Conservation (phyloP, 2,329 filamentous ascomycete species). For the Cladophialophora carrionii region DNA sequence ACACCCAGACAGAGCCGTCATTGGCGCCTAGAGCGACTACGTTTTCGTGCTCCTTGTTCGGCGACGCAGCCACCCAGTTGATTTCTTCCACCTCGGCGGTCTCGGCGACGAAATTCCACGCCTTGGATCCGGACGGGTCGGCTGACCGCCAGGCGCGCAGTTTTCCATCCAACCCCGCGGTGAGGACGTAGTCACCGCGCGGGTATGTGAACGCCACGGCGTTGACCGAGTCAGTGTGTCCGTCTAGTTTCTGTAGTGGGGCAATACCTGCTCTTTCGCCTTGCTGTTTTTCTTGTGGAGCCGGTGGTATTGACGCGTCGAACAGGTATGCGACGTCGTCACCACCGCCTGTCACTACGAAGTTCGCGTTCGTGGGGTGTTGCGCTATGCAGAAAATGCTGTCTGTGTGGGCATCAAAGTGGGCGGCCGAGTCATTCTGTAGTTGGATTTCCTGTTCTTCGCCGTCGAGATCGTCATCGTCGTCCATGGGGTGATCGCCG, state of each 20-base stretch:
- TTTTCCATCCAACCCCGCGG: slow-evolving; percentile 83
- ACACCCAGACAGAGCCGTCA: slow-evolving; percentile 95
- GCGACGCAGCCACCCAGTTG: slow-evolving; percentile 83
- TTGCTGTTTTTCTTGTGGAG: slow-evolving; percentile 66
- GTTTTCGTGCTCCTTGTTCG: slow-evolving; percentile 71
- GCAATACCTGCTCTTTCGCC: slow-evolving; percentile 64
- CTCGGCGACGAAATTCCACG: slow-evolving; percentile 71
- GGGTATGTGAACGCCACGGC: slow-evolving; percentile 82
- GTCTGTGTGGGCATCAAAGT: slow-evolving; percentile 89
- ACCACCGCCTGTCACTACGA: slow-evolving; percentile 85
- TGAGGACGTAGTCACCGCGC: slow-evolving; percentile 79
- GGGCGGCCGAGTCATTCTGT: slow-evolving; percentile 88
- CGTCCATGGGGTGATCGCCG: slow-evolving; percentile 73
- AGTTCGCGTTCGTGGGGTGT: slow-evolving; percentile 75
- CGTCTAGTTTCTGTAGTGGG: slow-evolving; percentile 75
- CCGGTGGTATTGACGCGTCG: slow-evolving; percentile 65
- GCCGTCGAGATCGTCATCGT: slow-evolving; percentile 61
- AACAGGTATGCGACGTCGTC: slow-evolving; percentile 87
- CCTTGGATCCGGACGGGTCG: slow-evolving; percentile 53
- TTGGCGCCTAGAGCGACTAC: slow-evolving; percentile 83
- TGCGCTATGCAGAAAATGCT: slow-evolving; percentile 94
- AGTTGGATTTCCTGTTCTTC: slow-evolving; percentile 70
- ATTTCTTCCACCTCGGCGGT: slow-evolving; percentile 91
- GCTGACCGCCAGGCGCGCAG: slow-evolving; percentile 69
- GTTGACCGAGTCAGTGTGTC: slow-evolving; percentile 90